Conservation (phyloP, 31 red algal species). For the Asparagopsis taxiformis region DNA sequence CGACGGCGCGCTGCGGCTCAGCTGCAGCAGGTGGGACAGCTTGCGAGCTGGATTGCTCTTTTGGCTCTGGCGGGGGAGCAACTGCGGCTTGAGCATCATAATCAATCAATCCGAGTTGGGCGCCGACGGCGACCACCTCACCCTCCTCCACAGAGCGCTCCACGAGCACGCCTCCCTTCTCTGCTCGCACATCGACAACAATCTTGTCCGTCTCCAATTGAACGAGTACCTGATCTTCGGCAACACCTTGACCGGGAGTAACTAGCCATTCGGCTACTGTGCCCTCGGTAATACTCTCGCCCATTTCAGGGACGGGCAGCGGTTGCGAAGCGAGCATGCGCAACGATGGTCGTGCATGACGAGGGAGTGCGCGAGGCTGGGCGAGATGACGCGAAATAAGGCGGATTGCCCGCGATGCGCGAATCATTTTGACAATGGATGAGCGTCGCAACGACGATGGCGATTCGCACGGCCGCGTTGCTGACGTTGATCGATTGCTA, state of each 20-base stretch:
- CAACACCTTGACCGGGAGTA: constrained; percentile 65
- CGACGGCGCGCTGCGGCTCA: not conserved
- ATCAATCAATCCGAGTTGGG: constrained; percentile 63
- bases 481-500: no score
- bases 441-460: not conserved
- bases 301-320: constrained; percentile 89
- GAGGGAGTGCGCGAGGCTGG: not conserved
- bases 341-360: constrained; percentile 1
- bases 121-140: constrained; percentile 85
- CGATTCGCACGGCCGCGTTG: no score
- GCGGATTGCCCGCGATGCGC: constrained; percentile 22
- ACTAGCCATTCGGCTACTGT: constrained; percentile 86
- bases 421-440: constrained; percentile 21
- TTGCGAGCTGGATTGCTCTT: not conserved
- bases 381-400: constrained; percentile 6
- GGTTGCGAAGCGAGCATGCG: constrained; percentile 49
- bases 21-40: not conserved
- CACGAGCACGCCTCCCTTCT: constrained; percentile 67
- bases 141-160: constrained; percentile 81
- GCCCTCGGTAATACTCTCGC: constrained; percentile 95
- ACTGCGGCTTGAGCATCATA: constrained; percentile 16
- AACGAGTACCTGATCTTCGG: constrained; percentile 88
- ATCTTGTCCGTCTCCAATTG: constrained; percentile 99
- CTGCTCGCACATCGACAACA: constrained; percentile 91
- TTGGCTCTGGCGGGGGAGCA: not conserved